Conservation (phyloP, 148 eudicot species). For the Amaranthus palmeri region DNA sequence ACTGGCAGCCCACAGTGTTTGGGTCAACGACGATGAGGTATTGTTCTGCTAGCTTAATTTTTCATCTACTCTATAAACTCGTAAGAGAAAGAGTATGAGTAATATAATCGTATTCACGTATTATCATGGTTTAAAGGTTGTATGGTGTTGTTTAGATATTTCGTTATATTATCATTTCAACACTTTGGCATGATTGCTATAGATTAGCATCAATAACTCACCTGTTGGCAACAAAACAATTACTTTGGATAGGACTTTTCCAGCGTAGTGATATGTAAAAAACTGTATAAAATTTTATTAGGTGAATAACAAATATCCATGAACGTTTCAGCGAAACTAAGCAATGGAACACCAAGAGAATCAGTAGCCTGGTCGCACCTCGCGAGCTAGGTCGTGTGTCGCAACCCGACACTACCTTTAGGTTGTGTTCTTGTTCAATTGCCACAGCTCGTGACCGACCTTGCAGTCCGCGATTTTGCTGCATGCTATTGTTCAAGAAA, state of each 20-base stretch:
- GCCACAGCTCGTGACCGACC: no score
- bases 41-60: background rate
- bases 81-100: background rate
- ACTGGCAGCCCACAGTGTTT: constrained; percentile 91
- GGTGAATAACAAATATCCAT: no score
- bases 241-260: background rate
- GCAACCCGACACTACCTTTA: no score
- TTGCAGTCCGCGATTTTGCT: no score
- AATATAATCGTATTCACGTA: background rate
- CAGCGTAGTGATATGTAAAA: no score
- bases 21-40: constrained; percentile 84
- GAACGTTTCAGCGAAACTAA: no score
- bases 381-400: no score
- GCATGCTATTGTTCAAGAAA: no score
- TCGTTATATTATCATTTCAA: background rate
- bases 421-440: no score
- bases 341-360: no score
- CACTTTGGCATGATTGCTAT: background rate
- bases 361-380: no score
- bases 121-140: background rate
- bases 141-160: background rate
- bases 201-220: background rate
- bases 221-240: background rate
- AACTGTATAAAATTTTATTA: no score
- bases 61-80: background rate